Conservation (phyloP, 73 alveolate genomes). For the Durusdinium trenchii region DNA sequence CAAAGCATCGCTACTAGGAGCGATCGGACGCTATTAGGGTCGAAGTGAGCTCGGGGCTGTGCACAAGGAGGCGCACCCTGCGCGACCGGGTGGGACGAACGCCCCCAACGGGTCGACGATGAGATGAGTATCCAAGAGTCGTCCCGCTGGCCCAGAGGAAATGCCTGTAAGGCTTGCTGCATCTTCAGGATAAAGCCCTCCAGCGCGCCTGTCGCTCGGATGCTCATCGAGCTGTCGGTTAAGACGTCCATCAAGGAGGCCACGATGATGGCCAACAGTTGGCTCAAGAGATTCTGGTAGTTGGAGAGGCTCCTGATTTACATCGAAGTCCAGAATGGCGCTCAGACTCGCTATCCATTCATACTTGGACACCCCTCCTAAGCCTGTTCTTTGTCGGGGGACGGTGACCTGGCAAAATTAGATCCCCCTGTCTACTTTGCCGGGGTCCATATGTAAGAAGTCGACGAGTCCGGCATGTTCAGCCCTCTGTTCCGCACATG, state of each 20-base stretch:
- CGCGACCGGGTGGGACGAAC: too few relatives aligned
- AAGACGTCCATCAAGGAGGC: constrained; percentile 62
- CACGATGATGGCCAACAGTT: constrained; percentile 55
- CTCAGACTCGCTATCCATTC: not conserved
- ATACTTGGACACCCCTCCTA: not conserved
- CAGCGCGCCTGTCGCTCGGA: constrained; percentile 48
- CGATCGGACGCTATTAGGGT: too few relatives aligned
- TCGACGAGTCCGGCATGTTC: too few relatives aligned
- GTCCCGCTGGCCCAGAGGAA: constrained; percentile 23
- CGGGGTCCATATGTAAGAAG: too few relatives aligned
- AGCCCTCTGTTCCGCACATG: too few relatives aligned
- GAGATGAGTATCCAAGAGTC: not conserved
- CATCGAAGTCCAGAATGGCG: not conserved
- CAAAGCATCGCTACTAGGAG: not conserved
- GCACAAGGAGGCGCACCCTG: too few relatives aligned
- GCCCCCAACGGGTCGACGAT: too few relatives aligned
- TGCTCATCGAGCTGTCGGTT: constrained; percentile 55
- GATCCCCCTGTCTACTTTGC: too few relatives aligned
- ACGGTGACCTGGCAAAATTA: not conserved
- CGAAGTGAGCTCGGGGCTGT: too few relatives aligned
- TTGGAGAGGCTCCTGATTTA: constrained; percentile 27
- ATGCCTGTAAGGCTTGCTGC: constrained; percentile 20
- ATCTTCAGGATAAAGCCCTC: constrained; percentile 1
- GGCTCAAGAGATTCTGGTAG: constrained; percentile 61
- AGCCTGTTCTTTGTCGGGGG: not conserved